Base-by-base conservation (phyloP, 768 basidiomycete species). In the Tulasnella sp. region DNA sequence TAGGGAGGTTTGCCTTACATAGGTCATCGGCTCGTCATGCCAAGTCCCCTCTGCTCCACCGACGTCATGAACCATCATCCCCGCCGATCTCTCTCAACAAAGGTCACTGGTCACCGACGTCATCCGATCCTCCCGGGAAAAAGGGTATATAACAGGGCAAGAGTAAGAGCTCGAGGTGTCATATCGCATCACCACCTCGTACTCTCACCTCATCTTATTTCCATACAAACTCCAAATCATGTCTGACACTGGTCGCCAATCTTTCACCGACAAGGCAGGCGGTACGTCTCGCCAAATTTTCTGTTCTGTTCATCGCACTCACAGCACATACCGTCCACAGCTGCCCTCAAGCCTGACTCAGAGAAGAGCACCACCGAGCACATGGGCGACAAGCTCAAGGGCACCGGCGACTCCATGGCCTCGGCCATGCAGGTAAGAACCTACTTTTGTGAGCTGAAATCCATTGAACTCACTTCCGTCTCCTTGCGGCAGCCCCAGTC, bases 301-400 rank as follows among this genome's bases (percentile, higher is more conserved):
- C 14, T 36, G 12, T 44, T 9, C 36, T 40, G 14, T 21, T n/a
- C 24, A 10, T 18, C 6, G 18, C 44, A 42, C 72, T 74, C 24
- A 38, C 9, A 14, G 16, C 9, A 36, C 16, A 34, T 39, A n/a
- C 24, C 38, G 10, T 71, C 48, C 31, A 71, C 31, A 48, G 56
- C 68, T 80, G 79, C 68, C 27, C n/a, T 81, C 71, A 81, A 82
- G 82, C 82, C 82, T 58, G 82, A 83, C 71, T 81, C 82, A 12
- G 68, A 83, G 80, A 83, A 83, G 82, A 78, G 79, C 27, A 79
- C 78, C 73, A 80, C 81, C 36, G 84, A 86, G 79, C 84, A 90
- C 80, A 84, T 94, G 42, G 93, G 90, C 5, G 94, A 90, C 0
- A 93, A 93, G 27, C 87, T 89, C 56, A 82, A 82, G 62, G 82